phyloP scores from a whole-genome alignment of 1,284 basidiomycete genomes.

The Salmacisia buchloeana region DNA sequence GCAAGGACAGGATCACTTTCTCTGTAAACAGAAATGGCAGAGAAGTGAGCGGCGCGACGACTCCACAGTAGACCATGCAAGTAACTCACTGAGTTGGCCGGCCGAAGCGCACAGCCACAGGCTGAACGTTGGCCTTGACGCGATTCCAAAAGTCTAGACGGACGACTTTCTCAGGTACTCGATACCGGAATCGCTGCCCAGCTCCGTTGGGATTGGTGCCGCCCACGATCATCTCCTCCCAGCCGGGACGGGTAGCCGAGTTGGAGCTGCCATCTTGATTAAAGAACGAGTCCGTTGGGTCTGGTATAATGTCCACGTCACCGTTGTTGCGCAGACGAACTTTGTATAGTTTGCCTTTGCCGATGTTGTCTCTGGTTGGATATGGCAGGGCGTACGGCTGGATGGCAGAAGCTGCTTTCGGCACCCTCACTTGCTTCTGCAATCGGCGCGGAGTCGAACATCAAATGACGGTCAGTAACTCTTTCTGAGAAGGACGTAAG shows the following conservation, averaged over 20 bases:
- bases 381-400: conserved; percentile 26
- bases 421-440: conserved; percentile 17
- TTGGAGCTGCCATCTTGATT: conserved; percentile 14
- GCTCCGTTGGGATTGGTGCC: background rate
- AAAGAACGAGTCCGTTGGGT: conserved; percentile 47
- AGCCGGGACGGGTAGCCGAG: background rate
- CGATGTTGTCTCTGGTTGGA: conserved; percentile 38
- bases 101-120: conserved; percentile 3
- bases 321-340: conserved; percentile 78
- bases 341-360: conserved; percentile 63
- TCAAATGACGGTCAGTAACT: conserved; percentile 54
- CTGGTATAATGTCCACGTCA: conserved; percentile 79
- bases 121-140: conserved; percentile 4
- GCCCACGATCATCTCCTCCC: conserved; percentile 52
- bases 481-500: conserved; percentile 9
- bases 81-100: background rate
- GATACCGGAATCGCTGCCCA: conserved; percentile 62
- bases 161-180: conserved; percentile 88
- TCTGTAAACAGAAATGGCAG: background rate
- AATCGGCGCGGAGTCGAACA: conserved; percentile 10
- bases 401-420: conserved; percentile 20
- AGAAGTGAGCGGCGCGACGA: background rate
- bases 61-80: background rate
- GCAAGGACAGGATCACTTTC: background rate
- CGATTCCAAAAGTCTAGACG: conserved; percentile 90